Evolutionary conservation across 1,139 yeast species (phyloP), one percentile per base, ranked within the genome.

Genomic region (Magnusiomyces magnusii): DNA sequence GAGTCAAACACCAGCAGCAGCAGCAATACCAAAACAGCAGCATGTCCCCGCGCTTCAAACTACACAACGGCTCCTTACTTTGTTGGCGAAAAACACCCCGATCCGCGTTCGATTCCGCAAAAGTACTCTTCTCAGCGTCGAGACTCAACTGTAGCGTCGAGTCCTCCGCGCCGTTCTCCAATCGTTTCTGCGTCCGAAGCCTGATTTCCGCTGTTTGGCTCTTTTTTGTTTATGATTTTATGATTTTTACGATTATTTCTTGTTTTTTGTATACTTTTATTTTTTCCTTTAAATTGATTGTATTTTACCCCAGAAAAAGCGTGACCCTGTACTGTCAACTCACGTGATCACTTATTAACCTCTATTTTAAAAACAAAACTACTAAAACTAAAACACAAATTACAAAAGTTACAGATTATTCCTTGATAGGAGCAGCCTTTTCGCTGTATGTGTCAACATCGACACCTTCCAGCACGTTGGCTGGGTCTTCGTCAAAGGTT

Each of bases 401-500:
- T 31, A 31, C 7, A 31, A 7, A 31, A 31, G 13, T 13, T 13
- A n/a, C 36, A 7, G 7, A 7, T 31, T 13, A 31, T 7, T 31
- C 36, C 13, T 31, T 31, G 36, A 31, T 7, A 7, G 36, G 36
- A 7, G 10, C 13, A 7, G 36, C 13, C 7, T 31, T 13, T 13
- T 31, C 36, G 36, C 13, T 13, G 13, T 7, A 31, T 13, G 36
- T 7, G 10, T 31, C 36, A 13, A 31, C 36, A 13, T 31, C 36
- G 13, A 31, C 36, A 31, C 36, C 36, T 7, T 31, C 13, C 36
- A 31, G 13, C 13, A 31, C 36, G 13, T 31, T 31, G 10, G 7
- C 13, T 31, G 36, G 36, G 13, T 31, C 36, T n/a, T 64, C 67
- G 49, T 77, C 81, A 66, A 82, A 69, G 64, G 83, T 83, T 62